phyloP scores from a whole-genome alignment of 805 yeast species.

The Jamesozyma spencerorum region DNA sequence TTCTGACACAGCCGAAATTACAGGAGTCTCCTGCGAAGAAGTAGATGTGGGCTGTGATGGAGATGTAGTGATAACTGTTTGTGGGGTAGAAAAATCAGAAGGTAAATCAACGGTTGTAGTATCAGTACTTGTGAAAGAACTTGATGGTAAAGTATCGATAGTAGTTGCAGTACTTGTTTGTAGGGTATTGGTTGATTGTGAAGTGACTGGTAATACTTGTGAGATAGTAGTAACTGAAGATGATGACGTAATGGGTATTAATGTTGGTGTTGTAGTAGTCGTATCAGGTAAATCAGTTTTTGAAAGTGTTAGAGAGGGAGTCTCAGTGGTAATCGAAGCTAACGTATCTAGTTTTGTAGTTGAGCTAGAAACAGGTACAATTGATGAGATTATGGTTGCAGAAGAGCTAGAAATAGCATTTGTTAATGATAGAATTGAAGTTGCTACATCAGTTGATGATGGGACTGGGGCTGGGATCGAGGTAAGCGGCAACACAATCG shows the following conservation, averaged over 20 bases:
- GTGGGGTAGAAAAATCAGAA: background rate
- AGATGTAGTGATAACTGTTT: background rate
- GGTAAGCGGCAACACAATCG: background rate
- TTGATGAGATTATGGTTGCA: background rate
- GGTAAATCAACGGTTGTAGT: background rate
- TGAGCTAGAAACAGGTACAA: too few species aligned
- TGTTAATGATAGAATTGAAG: background rate
- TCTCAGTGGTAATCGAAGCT: too few species aligned
- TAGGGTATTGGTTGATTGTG: too few species aligned
- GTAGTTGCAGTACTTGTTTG: too few species aligned
- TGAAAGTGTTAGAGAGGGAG: too few species aligned
- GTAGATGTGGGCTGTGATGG: background rate
- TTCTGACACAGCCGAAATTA: background rate
- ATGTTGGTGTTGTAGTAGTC: conserved; percentile 1
- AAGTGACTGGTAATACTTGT: background rate
- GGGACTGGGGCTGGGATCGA: background rate
- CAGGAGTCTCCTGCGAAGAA: background rate
- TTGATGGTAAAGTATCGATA: background rate
- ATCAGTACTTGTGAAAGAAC: background rate
- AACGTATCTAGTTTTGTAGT: too few species aligned
- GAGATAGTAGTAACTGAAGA: background rate
- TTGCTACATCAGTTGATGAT: background rate
- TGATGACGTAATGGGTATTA: background rate
- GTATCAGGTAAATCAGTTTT: too few species aligned
- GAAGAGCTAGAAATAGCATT: too few species aligned